These are phyloP conservation scores for Suaeda aralocaspica DNA, from an alignment of 148 eudicot species.

Conservation along the genomic window DNA sequence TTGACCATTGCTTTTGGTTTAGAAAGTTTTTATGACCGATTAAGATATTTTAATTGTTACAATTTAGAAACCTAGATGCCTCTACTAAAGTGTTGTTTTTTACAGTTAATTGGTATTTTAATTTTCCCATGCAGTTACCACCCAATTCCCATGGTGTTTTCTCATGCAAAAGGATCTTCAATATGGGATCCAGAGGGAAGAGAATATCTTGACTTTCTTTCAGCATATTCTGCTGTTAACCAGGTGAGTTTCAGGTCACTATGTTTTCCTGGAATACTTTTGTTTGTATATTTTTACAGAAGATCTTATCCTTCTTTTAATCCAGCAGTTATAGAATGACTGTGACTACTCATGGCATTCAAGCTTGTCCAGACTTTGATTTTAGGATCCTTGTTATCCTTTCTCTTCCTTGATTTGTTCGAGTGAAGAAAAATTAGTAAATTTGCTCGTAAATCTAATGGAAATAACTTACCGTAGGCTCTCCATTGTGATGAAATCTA, in stretches of 20 bases:
- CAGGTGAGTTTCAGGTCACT: slow-evolving; percentile 43
- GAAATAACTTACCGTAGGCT: no score
- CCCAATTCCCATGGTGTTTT: slow-evolving; percentile 87
- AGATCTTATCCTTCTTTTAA: background rate
- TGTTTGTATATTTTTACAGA: slow-evolving; percentile 5
- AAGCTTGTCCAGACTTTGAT: background rate
- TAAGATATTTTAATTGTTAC: background rate
- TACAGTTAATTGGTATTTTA: slow-evolving; percentile 3
- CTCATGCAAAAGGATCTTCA: slow-evolving; percentile 80
- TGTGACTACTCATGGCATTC: background rate
- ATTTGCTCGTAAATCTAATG: background rate
- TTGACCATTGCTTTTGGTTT: background rate
- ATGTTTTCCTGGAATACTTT: background rate
- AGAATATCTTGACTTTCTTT: slow-evolving; percentile 81
- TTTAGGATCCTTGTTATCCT: background rate
- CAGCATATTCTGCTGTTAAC: slow-evolving; percentile 97
- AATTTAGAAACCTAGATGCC: background rate
- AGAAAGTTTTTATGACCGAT: background rate
- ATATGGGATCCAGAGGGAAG: slow-evolving; percentile 99
- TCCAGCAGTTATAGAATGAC: background rate
- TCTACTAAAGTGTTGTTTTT: background rate
- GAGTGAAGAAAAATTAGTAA: background rate
- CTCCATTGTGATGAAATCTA: background rate
- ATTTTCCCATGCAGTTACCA: slow-evolving; percentile 69
- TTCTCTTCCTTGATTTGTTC: background rate